These are phyloP conservation scores for Samsoniella hepiali DNA, from an alignment of 2,329 filamentous ascomycete species.

Conservation along the genomic window DNA sequence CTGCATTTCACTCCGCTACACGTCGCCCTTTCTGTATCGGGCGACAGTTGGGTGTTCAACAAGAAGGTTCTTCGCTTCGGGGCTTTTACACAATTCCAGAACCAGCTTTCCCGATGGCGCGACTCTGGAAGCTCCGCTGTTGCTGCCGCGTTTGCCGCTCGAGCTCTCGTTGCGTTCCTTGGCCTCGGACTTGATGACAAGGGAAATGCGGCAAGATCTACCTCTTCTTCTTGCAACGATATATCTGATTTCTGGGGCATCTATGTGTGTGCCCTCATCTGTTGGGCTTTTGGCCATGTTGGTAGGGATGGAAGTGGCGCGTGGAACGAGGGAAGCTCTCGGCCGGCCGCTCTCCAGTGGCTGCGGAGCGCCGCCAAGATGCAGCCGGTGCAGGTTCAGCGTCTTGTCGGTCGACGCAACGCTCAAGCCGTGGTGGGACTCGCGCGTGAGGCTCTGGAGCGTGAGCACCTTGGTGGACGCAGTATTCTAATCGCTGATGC, in stretches of 20 bases:
- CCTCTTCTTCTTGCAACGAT: constrained; percentile 29
- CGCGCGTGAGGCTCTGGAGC: constrained; percentile 45
- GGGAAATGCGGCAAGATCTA: constrained; percentile 15
- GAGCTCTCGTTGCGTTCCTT: constrained; percentile 48
- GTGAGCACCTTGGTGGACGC: constrained; percentile 46
- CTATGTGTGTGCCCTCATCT: constrained; percentile 56
- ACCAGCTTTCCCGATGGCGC: constrained; percentile 45
- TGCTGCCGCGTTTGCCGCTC: constrained; percentile 50
- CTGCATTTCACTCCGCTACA: constrained; percentile 57
- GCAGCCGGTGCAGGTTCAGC: constrained; percentile 38
- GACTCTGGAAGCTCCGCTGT: constrained; percentile 43
- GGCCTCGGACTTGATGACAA: constrained; percentile 22
- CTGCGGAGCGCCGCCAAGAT: constrained; percentile 40
- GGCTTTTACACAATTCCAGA: constrained; percentile 46
- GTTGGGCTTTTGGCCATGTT: constrained; percentile 53
- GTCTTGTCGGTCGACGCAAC: constrained; percentile 39
- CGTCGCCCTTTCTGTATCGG: constrained; percentile 54
- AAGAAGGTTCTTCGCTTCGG: constrained; percentile 46
- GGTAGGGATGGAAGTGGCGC: constrained; percentile 21
- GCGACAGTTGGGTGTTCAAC: constrained; percentile 57
- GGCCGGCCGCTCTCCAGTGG: constrained; percentile 34
- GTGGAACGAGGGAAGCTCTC: constrained; percentile 24
- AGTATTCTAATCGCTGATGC: constrained; percentile 53
- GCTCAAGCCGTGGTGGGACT: constrained; percentile 47
- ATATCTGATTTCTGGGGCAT: constrained; percentile 54